Evolutionary conservation across 2,329 filamentous ascomycete species (phyloP).

Genomic region (Ceratocystis alfenasii): DNA sequence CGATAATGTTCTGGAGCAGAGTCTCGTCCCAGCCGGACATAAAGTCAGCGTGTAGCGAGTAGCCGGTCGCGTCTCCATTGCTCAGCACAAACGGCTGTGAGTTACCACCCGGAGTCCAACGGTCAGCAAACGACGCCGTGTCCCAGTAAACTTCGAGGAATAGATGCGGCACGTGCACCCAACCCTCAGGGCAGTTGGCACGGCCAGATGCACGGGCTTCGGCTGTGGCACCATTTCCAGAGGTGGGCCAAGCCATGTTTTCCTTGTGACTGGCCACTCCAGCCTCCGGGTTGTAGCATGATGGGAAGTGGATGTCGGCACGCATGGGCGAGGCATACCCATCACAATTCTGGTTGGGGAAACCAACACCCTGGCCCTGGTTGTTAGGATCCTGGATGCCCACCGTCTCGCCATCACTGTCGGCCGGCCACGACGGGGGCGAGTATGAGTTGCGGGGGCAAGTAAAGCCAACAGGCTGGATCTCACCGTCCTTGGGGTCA

Average conservation of each 20-base stretch:
- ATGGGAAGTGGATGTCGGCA: conserved; percentile 59
- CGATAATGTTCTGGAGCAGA: conserved; percentile 53
- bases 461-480: conserved; percentile 47
- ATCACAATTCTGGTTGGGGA: conserved; percentile 60
- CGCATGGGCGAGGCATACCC: conserved; percentile 49
- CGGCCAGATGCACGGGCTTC: conserved; percentile 30
- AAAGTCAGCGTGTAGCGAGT: conserved; percentile 60
- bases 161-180: conserved; percentile 43
- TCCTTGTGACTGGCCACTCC: conserved; percentile 48
- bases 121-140: conserved; percentile 40
- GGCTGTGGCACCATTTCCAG: conserved; percentile 32
- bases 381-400: conserved; percentile 46
- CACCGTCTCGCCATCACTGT: conserved; percentile 43
- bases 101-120: conserved; percentile 41
- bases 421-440: conserved; percentile 40
- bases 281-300: conserved; percentile 56
- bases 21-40: conserved; percentile 58
- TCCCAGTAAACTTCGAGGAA: conserved; percentile 52
- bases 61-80: conserved; percentile 59
- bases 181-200: conserved; percentile 43
- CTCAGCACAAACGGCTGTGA: conserved; percentile 55
- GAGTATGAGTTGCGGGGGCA: conserved; percentile 44
- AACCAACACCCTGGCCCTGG: conserved; percentile 47
- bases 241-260: conserved; percentile 54
- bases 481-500: conserved; percentile 39